Evolutionary conservation across 768 basidiomycete genomes (phyloP).

Genomic region (Cystofilobasidium bisporidii): DNA sequence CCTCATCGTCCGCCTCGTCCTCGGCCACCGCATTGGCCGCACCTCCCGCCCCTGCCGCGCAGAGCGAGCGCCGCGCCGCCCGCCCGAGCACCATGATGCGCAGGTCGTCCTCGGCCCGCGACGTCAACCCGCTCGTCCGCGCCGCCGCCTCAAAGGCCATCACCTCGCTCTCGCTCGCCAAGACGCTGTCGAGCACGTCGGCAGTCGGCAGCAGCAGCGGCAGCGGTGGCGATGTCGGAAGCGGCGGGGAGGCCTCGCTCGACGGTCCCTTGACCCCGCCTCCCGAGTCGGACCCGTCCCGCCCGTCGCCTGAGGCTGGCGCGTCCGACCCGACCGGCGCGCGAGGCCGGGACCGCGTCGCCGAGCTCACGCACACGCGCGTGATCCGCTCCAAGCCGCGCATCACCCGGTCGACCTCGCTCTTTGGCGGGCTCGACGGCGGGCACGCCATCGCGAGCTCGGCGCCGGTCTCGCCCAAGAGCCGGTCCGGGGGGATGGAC

Average conservation of each 20-base stretch:
- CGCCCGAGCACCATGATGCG: conserved; percentile 8
- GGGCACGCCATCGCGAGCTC: neutral
- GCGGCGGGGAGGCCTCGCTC: neutral
- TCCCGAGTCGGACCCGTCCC: too few species aligned
- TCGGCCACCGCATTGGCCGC: neutral
- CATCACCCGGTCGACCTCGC: neutral
- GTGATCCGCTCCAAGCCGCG: neutral
- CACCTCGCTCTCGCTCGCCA: neutral
- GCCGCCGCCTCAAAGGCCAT: neutral
- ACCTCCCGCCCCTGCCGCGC: neutral
- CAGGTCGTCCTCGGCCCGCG: neutral
- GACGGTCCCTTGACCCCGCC: neutral
- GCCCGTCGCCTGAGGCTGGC: too few species aligned
- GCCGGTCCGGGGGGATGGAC: too few species aligned
- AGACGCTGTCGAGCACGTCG: neutral
- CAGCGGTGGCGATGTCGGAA: neutral
- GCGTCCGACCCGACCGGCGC: too few species aligned
- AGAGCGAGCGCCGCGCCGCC: neutral
- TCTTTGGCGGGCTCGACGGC: neutral
- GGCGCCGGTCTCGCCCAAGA: neutral
- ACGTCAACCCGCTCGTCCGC: conserved; percentile 7
- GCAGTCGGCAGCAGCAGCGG: neutral
- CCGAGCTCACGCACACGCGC: neutral
- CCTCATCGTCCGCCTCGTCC: neutral
- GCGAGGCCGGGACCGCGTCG: neutral